These are phyloP conservation scores for Luffa acutangula DNA, from an alignment of 306 rosid genomes.

Conservation along the genomic window DNA sequence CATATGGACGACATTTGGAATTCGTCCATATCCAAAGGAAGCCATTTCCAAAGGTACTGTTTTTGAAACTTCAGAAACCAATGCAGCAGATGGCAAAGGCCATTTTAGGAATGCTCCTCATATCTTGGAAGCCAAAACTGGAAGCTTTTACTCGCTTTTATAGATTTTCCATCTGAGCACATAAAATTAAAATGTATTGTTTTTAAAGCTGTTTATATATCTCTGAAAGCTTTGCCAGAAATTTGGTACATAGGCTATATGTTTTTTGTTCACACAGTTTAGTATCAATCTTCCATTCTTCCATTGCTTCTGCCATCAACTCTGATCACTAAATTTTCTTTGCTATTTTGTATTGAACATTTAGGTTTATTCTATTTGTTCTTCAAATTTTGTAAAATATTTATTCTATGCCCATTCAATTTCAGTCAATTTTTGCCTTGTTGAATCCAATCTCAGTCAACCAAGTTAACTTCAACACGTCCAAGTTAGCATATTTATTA, in stretches of 20 bases:
- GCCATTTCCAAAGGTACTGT: neutral
- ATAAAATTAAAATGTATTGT: constrained; percentile 5
- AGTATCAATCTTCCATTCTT: neutral
- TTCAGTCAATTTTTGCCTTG: neutral
- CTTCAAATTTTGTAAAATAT: neutral
- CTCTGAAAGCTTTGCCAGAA: constrained; percentile 3
- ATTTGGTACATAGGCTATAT: neutral
- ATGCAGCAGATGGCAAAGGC: constrained; percentile 28
- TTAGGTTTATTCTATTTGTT: neutral
- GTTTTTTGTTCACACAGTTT: neutral
- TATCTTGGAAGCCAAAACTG: constrained; percentile 29
- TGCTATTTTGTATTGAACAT: neutral
- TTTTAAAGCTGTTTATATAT: constrained; percentile 8
- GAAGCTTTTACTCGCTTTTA: constrained; percentile 24
- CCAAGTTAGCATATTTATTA: neutral
- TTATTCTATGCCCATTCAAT: neutral
- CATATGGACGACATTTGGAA: constrained; percentile 22
- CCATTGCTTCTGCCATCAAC: neutral
- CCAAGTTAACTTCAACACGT: too few relatives aligned
- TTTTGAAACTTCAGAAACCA: constrained; percentile 12
- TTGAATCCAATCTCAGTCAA: neutral
- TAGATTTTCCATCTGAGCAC: constrained; percentile 23
- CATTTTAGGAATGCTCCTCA: constrained; percentile 20
- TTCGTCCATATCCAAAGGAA: constrained; percentile 16
- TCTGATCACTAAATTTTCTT: neutral